Evolutionary conservation across 805 yeast species (phyloP).

Genomic region (Starmerella apicola): DNA sequence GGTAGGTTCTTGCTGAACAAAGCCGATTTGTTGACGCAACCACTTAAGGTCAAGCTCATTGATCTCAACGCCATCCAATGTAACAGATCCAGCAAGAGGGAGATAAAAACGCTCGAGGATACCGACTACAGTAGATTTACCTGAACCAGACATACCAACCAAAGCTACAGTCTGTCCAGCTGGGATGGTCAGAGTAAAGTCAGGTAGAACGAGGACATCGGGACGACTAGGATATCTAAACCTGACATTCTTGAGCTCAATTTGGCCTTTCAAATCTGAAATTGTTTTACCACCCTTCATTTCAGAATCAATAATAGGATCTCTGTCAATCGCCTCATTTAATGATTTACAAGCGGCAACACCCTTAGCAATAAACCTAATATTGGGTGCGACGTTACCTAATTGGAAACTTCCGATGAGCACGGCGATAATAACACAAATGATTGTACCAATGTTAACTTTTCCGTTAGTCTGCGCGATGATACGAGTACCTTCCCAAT

Average conservation of each 20-base stretch:
- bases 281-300: constrained; percentile 22
- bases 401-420: constrained; percentile 34
- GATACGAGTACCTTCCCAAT: constrained; percentile 34
- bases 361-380: constrained; percentile 30
- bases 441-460: constrained; percentile 26
- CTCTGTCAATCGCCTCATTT: constrained; percentile 34
- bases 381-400: constrained; percentile 32
- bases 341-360: constrained; percentile 32
- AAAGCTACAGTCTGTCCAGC: constrained; percentile 87
- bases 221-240: constrained; percentile 75
- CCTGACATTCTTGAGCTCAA: constrained; percentile 67
- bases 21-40: constrained; percentile 64
- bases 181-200: constrained; percentile 66
- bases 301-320: constrained; percentile 30
- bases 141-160: constrained; percentile 94
- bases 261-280: constrained; percentile 42
- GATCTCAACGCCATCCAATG: constrained; percentile 77
- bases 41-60: constrained; percentile 59
- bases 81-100: constrained; percentile 56
- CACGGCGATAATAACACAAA: constrained; percentile 31
- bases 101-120: constrained; percentile 83
- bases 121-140: constrained; percentile 81
- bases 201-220: constrained; percentile 66
- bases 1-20: constrained; percentile 95
- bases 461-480: constrained; percentile 23